Evolutionary conservation across 352 stramenopile genomes (phyloP), one percentile per base, ranked within the genome.

Genomic region (Globisporangium splendens): DNA sequence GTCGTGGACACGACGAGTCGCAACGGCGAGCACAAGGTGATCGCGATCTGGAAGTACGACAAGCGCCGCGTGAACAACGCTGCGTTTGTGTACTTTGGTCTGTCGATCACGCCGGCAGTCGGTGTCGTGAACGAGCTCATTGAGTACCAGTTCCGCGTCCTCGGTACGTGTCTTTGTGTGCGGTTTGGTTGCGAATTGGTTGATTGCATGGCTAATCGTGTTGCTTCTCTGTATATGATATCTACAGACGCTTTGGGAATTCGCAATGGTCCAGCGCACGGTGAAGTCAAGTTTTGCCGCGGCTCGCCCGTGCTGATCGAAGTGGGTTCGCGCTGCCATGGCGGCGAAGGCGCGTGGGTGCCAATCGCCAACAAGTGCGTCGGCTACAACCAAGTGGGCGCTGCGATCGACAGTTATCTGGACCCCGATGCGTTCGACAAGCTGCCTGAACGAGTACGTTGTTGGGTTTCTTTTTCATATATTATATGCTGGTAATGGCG

Each of bases 31-130:
- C 89, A 98, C 73, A 99, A 99, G 64, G 86, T 98, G 46, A 89
- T 91, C 38, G 96, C 95, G 18, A 84, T 99, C 13, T 99, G 96
- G 97, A 96, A 97, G 68, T 99, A 99, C 69, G 96, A 99, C 72
- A 99, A 99, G 79, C 81, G 96, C 44, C 79, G 85, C 10, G 88
- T 97, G 41, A 98, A 98, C 67, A 70, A 93, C 51, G 92, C 91
- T 7, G 88, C 91, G 15, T 98, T 98, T 68, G 96, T 98, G 8
- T 98, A 98, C 71, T 98, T 95, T 54, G 81, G 83, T 6, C 61
- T 95, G 14, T 92, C 83, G 17, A 61, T 93, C 55, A 79, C 91
- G 13, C 81, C 85, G 31, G 81, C 79, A 12, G 69, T 79, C 15
- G 77, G 75, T 1, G 74, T 89, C 21, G 69, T 95, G 22, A 75